These are phyloP conservation scores for Fraxinus velutina DNA, from an alignment of 305 asterid genomes.

Conservation along the genomic window DNA sequence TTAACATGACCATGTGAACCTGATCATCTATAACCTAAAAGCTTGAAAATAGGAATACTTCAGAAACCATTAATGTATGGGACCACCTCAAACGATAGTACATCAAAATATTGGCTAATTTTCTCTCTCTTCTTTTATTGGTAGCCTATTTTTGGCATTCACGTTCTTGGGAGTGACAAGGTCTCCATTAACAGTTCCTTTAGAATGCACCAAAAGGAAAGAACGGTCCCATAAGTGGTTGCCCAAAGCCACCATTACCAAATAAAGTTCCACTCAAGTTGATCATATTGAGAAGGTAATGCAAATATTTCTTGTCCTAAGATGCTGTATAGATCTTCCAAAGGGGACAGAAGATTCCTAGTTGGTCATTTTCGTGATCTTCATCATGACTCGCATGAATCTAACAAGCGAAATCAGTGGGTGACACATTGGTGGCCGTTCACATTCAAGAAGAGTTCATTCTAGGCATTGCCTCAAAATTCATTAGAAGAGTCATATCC, in stretches of 20 bases:
- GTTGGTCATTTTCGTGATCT: constrained; percentile 36
- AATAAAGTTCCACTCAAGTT: constrained; percentile 38
- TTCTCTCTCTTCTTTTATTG: constrained; percentile 36
- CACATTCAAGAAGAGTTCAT: constrained; percentile 30
- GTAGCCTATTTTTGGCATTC: constrained; percentile 46
- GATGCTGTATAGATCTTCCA: constrained; percentile 34
- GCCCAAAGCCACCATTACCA: constrained; percentile 41
- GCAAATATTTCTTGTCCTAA: constrained; percentile 27
- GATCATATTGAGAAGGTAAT: constrained; percentile 32
- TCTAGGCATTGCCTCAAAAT: constrained; percentile 21
- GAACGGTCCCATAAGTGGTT: constrained; percentile 37
- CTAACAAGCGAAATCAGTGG: constrained; percentile 31
- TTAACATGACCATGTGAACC: constrained; percentile 20
- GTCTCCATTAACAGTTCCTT: constrained; percentile 49
- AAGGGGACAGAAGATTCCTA: constrained; percentile 51
- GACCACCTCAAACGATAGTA: constrained; percentile 33
- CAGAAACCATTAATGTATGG: constrained; percentile 26
- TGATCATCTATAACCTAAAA: constrained; percentile 17
- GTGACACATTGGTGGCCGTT: constrained; percentile 37
- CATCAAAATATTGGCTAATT: constrained; percentile 25
- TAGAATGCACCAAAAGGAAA: constrained; percentile 32
- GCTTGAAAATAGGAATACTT: constrained; percentile 18
- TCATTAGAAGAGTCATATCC: constrained; percentile 11
- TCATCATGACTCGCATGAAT: constrained; percentile 26
- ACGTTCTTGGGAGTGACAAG: constrained; percentile 48